Base-by-base conservation (phyloP, 805 yeast species). In the Wickerhamiella domercqiae region DNA sequence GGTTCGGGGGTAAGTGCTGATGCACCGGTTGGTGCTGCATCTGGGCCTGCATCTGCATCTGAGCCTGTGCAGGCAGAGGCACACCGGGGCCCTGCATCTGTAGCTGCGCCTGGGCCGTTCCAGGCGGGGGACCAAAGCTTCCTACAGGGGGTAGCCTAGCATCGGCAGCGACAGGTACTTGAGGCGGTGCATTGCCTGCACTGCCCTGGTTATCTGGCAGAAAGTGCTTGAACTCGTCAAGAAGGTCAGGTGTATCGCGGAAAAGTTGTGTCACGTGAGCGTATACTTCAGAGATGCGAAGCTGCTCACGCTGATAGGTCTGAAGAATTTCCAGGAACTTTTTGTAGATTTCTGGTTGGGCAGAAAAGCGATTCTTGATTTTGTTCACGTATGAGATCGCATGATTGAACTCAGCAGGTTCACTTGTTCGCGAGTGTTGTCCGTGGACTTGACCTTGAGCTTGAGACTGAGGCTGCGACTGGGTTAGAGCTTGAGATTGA, bases 311-410 rank as follows among this genome's bases (percentile, higher is more conserved):
- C 62, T 90, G 98, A 55, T 87, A 90, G 33, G 96, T 87, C 57
- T 90, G 98, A 49, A 90, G 64, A 40, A 87, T 90, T 56, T 90
- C 98, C 59, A 93, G 64, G 49, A 90, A 90, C 49, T 77, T 84
- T 60, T 90, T 90, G 64, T 90, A 90, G 40, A 86, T 83, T 51
- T 87, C 96, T 1, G 98, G 98, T 57, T 86, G 94, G 51, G 75
- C 71, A 16, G 93, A 79, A 57, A 84, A 90, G 44, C 97, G 71
- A 39, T 84, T 86, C 57, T 93, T 93, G 54, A 90, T 90, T 60
- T 86, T 84, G 63, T 90, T 90, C 42, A 90, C 99, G 52, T 90
- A 90, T 48, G 78, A 78, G 45, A 90, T 90, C 15, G 98, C 98
- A 56, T 90, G 96, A 56, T 87, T 86, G 64, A 90, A 87, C 61